Conservation (phyloP, 1,139 yeast genomes). For the Kurtzmaniella natalensis region DNA sequence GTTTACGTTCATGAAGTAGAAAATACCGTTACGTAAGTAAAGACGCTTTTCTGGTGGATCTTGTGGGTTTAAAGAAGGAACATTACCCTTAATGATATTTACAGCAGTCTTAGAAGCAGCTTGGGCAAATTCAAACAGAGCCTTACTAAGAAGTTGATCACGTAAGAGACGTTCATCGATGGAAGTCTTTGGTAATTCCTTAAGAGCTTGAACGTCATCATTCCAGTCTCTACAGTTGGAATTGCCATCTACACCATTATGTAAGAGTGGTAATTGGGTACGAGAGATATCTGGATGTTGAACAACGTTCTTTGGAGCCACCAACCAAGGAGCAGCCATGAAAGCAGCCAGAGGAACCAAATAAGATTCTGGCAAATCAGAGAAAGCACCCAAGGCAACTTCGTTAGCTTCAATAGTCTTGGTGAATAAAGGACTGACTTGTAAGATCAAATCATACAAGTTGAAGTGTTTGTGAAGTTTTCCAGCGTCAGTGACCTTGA, state of each 20-base stretch:
- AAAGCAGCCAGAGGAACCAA: conserved; percentile 57
- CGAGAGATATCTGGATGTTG: conserved; percentile 55
- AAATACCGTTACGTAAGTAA: conserved; percentile 76
- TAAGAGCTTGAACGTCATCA: conserved; percentile 80
- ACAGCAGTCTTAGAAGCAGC: conserved; percentile 80
- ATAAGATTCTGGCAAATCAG: conserved; percentile 51
- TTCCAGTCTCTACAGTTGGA: conserved; percentile 75
- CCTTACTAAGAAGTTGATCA: conserved; percentile 70
- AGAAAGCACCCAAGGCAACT: conserved; percentile 31
- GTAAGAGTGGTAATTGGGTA: conserved; percentile 52
- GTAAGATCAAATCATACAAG: conserved; percentile 48
- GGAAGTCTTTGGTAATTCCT: conserved; percentile 58
- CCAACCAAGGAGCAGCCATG: conserved; percentile 76
- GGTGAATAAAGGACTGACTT: conserved; percentile 51
- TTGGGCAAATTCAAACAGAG: conserved; percentile 72
- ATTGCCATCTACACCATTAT: conserved; percentile 57
- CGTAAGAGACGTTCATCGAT: conserved; percentile 68
- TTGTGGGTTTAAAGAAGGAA: conserved; percentile 74
- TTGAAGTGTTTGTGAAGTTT: conserved; percentile 38
- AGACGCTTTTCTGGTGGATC: conserved; percentile 61
- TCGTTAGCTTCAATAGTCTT: conserved; percentile 37
- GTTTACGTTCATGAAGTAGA: conserved; percentile 78
- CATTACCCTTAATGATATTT: conserved; percentile 67
- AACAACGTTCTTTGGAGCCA: conserved; percentile 24
- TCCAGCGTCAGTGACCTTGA: conserved; percentile 40